Evolutionary conservation across 495 filamentous ascomycete genomes (phyloP).

Genomic region (Parathielavia hyrcaniae): DNA sequence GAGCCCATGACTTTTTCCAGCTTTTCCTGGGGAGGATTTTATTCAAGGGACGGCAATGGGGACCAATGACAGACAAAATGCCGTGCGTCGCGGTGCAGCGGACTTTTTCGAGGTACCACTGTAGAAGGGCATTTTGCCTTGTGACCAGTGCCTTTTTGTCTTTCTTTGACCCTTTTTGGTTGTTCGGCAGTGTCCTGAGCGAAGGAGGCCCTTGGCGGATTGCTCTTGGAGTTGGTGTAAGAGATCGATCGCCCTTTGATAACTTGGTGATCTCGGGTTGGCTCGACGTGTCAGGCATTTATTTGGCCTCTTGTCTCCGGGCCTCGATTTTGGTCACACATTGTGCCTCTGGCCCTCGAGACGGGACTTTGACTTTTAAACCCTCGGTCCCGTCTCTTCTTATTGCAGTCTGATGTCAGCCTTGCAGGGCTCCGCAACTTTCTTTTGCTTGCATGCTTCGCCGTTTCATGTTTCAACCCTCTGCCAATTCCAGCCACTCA

Average conservation of each 20-base stretch:
- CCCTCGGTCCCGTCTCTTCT: not conserved
- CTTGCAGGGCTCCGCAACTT: not conserved
- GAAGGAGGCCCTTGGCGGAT: not conserved
- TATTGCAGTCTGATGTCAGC: not conserved
- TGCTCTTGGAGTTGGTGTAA: not conserved
- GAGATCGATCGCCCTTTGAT: slow-evolving; percentile 2
- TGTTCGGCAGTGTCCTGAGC: not conserved
- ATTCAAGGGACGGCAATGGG: no score
- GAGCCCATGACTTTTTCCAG: no score
- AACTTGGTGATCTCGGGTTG: not conserved
- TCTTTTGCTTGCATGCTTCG: not conserved
- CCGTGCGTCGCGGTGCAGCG: no score
- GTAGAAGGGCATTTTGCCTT: not conserved
- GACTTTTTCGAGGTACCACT: no score
- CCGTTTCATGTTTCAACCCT: not conserved
- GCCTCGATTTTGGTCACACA: not conserved
- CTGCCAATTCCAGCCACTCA: slow-evolving; percentile 5
- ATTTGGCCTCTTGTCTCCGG: not conserved
- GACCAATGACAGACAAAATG: no score
- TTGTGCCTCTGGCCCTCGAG: not conserved
- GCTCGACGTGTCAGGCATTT: not conserved
- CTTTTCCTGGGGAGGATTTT: no score
- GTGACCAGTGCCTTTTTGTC: not conserved
- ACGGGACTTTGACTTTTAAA: not conserved
- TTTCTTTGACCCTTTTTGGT: not conserved